phyloP scores from a whole-genome alignment of 768 basidiomycete genomes.

The Leucosporidium scottii region DNA sequence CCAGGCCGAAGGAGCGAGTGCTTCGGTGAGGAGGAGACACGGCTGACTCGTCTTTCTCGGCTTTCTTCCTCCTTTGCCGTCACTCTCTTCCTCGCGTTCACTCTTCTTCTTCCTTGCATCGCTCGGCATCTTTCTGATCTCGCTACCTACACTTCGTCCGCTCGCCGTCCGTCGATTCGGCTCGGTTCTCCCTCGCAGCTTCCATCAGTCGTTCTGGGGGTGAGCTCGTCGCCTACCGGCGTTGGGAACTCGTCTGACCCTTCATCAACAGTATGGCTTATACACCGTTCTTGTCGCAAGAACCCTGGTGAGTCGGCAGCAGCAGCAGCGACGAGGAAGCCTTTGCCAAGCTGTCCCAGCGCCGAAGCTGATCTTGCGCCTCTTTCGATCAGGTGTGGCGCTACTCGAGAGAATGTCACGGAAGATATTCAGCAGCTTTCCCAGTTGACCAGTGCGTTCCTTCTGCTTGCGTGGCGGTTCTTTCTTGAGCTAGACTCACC shows the following conservation, averaged over 20 bases:
- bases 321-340: too few relatives aligned
- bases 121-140: too few relatives aligned
- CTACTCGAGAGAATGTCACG: constrained; percentile 21
- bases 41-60: not conserved
- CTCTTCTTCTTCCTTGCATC: too few relatives aligned
- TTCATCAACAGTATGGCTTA: constrained; percentile 12
- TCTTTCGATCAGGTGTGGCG: not conserved
- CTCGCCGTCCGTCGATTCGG: too few relatives aligned
- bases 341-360: too few relatives aligned
- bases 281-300: constrained; percentile 11
- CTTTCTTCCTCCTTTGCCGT: too few relatives aligned
- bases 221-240: too few relatives aligned
- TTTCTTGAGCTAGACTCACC: not conserved
- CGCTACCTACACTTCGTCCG: too few relatives aligned
- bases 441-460: constrained; percentile 34
- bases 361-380: not conserved
- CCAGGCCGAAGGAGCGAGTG: not conserved
- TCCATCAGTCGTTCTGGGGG: constrained; percentile 19
- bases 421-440: constrained; percentile 35
- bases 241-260: too few relatives aligned
- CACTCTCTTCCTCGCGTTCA: too few relatives aligned
- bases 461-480: too few relatives aligned
- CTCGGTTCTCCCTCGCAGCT: not conserved
- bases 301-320: too few relatives aligned
- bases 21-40: not conserved